Base-by-base conservation (phyloP, 306 rosid species). In the Prunus kanzakura region DNA sequence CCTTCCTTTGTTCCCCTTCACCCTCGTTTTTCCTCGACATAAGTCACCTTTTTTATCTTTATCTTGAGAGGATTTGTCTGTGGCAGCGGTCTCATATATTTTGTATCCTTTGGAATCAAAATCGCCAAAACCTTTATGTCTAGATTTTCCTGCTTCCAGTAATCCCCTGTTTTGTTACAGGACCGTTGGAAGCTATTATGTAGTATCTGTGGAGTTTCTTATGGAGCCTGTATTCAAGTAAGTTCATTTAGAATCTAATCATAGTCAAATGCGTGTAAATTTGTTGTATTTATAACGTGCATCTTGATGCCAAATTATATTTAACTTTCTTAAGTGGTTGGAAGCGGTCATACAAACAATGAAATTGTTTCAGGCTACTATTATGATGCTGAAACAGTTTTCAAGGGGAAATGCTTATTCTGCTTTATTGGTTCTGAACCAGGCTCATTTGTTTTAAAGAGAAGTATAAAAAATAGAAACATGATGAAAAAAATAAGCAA, bases 151-250 rank as follows among this genome's bases (percentile, higher is more conserved):
- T 66, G 43, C 57, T 76, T 64, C 66, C 60, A 11, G 20, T 15
- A 67, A 46, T 80, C n/a, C 13, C 50, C 56, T 67, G 54, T 75
- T 74, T 43, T 80, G 72, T 75, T 83, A 82, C 89, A 95, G 99
- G 97, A 95, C 75, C 99, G 99, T 77, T 95, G 99, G 99, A 95
- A 92, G 90, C 88, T 96, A 84, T 82, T 92, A 85, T 92, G 99
- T 72, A 89, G 93, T 87, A 96, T 96, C 81, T 96, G 99, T 41
- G 93, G 96, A 64, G 97, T 96, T 73, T 84, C 98, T 64, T 96
- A 95, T 82, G 99, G 99, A 73, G 99, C 99, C 47, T 95, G 99
- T 86, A 95, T 95, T 81, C 99, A 95, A 84, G 99, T 92, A 88
- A 86, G 97, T 78, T 43, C 46, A 80, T 72, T 77, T 45, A 11